Evolutionary conservation across 495 filamentous ascomycete genomes (phyloP).

Genomic region (Apiosordaria backusii): DNA sequence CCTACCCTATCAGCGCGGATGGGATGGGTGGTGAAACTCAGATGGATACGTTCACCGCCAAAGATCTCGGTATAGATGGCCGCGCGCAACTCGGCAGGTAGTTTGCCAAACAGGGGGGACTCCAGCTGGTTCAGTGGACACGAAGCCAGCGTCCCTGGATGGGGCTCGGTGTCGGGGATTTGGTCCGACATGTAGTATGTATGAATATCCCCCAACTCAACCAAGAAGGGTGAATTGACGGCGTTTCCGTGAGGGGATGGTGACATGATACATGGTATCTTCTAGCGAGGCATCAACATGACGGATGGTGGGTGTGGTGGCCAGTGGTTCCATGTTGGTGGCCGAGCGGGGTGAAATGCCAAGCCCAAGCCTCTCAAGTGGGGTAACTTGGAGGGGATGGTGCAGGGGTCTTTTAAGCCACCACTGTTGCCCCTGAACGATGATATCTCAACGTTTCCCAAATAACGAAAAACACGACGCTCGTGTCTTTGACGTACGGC

Average conservation of each 20-base stretch:
- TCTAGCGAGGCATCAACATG: background rate
- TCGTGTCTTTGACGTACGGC: background rate
- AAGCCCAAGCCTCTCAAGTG: background rate
- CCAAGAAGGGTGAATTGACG: background rate
- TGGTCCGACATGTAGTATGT: background rate
- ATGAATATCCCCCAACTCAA: background rate
- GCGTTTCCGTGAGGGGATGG: background rate
- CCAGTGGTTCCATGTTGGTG: too few relatives aligned
- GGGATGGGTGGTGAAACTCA: slow-evolving; percentile 18
- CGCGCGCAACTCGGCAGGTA: slow-evolving; percentile 16
- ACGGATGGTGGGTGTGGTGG: background rate
- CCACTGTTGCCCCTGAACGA: background rate
- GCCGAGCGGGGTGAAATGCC: background rate
- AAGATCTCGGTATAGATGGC: slow-evolving; percentile 16
- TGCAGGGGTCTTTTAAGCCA: background rate
- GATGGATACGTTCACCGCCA: slow-evolving; percentile 12
- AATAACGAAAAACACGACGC: background rate
- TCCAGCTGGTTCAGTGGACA: slow-evolving; percentile 5
- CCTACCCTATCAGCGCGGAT: slow-evolving; percentile 17
- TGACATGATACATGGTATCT: background rate
- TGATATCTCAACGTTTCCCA: background rate
- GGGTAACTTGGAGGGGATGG: background rate
- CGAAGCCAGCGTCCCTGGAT: background rate
- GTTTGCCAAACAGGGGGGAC: slow-evolving; percentile 16
- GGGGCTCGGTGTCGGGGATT: background rate